Percentiles rank a stretch among this genome's conserved stretches.
phyloP scores from a whole-genome alignment of 768 basidiomycete genomes.

The Mycena galericulata region DNA sequence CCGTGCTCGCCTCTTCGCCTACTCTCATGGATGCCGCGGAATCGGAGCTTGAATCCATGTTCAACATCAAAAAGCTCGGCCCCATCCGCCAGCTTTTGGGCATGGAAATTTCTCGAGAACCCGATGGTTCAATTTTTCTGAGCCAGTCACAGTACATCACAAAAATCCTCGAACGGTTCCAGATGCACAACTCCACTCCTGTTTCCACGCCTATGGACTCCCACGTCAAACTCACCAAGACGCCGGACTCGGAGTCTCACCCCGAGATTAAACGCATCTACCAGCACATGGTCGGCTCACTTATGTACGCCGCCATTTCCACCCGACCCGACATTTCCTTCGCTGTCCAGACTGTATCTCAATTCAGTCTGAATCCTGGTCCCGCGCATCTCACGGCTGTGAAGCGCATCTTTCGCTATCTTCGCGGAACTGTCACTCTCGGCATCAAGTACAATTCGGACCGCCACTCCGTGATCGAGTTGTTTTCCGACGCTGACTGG shows the following conservation, averaged over 20 bases:
- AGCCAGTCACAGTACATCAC: conserved; percentile 36
- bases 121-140: conserved; percentile 29
- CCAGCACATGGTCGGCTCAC: conserved; percentile 41
- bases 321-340: conserved; percentile 50
- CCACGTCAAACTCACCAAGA: conserved; percentile 14
- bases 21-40: conserved; percentile 7
- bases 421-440: conserved; percentile 6
- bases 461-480: not conserved
- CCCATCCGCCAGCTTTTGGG: conserved; percentile 36
- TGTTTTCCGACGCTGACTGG: conserved; percentile 15
- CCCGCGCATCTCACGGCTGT: conserved; percentile 6
- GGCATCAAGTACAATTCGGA: conserved; percentile 11
- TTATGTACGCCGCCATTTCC: conserved; percentile 44
- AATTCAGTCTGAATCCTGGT: conserved; percentile 35
- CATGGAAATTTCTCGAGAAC: conserved; percentile 37
- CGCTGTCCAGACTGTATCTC: conserved; percentile 40
- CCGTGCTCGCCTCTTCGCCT: conserved; percentile 28
- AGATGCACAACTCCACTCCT: conserved; percentile 18
- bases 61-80: conserved; percentile 35
- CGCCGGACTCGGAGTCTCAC: conserved; percentile 17
- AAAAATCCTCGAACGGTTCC: conserved; percentile 27
- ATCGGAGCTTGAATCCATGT: conserved; percentile 29
- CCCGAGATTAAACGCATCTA: conserved; percentile 35
- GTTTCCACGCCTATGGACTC: conserved; percentile 8
- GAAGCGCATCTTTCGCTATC: conserved; percentile 3